Conservation (phyloP, 192 early-diverging fungal genomes). For the Umbelopsis ramanniana region DNA sequence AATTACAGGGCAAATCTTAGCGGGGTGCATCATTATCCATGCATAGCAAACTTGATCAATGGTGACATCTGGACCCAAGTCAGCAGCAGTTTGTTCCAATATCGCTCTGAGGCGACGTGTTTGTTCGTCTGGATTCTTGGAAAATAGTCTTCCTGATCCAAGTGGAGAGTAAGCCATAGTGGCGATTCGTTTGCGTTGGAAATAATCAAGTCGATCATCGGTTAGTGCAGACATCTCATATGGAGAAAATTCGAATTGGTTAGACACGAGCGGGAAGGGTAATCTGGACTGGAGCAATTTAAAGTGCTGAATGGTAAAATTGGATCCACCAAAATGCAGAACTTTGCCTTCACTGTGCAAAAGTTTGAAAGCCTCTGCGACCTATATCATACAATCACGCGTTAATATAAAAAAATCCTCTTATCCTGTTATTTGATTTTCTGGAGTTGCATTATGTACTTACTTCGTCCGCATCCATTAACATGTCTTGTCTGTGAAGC, state of each 20-base stretch:
- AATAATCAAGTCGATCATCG: conserved; percentile 24
- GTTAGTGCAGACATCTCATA: conserved; percentile 27
- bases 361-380: conserved; percentile 21
- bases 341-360: conserved; percentile 25
- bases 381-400: neutral
- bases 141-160: conserved; percentile 24
- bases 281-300: conserved; percentile 23
- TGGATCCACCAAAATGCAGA: conserved; percentile 24
- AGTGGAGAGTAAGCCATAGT: conserved; percentile 26
- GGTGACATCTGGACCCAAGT: conserved; percentile 6
- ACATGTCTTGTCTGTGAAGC: conserved; percentile 25
- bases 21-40: conserved; percentile 24
- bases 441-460: neutral
- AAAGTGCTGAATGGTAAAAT: conserved; percentile 24
- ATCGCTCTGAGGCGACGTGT: conserved; percentile 4
- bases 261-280: neutral
- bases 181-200: conserved; percentile 23
- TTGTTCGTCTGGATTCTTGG: conserved; percentile 13
- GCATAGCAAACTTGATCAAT: conserved; percentile 29
- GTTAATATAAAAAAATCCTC: neutral
- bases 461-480: conserved; percentile 31
- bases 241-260: conserved; percentile 23
- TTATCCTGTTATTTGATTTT: neutral
- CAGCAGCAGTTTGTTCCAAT: conserved; percentile 18
- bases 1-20: conserved; percentile 25